Conservation (phyloP, 352 stramenopile species). For the Phytopythium delawarense region DNA sequence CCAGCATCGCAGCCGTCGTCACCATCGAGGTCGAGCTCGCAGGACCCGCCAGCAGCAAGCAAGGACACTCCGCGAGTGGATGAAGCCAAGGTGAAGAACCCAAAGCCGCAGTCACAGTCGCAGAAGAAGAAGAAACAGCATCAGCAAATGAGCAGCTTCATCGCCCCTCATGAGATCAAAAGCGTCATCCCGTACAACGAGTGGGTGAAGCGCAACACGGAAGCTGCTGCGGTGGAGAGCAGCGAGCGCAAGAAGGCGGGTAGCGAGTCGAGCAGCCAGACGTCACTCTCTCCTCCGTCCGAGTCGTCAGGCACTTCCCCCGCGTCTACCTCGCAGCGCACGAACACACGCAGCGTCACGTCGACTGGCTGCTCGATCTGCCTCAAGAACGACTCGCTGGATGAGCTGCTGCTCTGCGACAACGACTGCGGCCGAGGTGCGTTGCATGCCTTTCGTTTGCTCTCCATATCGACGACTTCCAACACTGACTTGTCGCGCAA, state of each 20-base stretch:
- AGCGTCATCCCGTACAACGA: background rate
- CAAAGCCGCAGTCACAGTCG: background rate
- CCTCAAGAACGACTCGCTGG: conserved; percentile 32
- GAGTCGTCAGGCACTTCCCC: background rate
- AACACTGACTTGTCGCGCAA: background rate
- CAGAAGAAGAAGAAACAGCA: background rate
- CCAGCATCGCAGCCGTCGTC: background rate
- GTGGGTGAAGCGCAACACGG: background rate
- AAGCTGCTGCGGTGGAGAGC: background rate
- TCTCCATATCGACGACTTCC: background rate
- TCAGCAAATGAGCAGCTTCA: background rate
- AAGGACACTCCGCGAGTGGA: background rate
- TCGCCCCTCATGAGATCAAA: background rate
- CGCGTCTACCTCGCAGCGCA: too few species aligned
- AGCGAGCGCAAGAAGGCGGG: background rate
- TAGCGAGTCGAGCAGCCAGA: too few species aligned
- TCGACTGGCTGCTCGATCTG: conserved; percentile 24
- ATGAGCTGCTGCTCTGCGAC: conserved; percentile 43
- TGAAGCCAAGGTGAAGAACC: background rate
- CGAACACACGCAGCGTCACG: background rate
- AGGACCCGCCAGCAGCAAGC: background rate
- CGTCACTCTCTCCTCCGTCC: background rate
- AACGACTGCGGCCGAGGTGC: conserved; percentile 43
- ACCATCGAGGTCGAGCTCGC: background rate
- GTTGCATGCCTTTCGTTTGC: background rate